Evolutionary conservation across 2,329 filamentous ascomycete species (phyloP), one percentile per base, ranked within the genome.

Genomic region (Penicillium sp.): DNA sequence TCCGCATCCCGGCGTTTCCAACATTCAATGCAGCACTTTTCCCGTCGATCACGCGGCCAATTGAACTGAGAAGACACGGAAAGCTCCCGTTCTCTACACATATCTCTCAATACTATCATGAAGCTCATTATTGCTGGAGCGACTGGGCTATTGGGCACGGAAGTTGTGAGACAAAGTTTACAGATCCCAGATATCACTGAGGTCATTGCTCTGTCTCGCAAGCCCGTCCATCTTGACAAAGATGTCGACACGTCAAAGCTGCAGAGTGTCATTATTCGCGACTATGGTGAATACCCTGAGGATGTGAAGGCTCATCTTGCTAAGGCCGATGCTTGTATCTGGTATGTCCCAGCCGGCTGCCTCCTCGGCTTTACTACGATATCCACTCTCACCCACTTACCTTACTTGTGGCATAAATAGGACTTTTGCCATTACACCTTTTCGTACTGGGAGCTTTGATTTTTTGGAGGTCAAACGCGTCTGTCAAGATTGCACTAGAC

Each of bases 401-500:
- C 32, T 9, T 19, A 13, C 7, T 9, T n/a, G n/a, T n/a, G 23
- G 6, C 5, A n/a, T 23, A 5, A 14, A 18, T 35, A 60, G 58
- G 58, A 52, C 44, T 35, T 53, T 60, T 1, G 34, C 47, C 0
- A 10, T 50, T 6, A 55, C 52, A 6, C 48, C 79, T 74, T 0
- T 59, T 57, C 3, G 73, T 75, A 41, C 56, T 65, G 0, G 67
- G 56, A 11, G 47, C 52, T 0, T 62, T 70, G 47, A 59, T 66
- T 73, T 65, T 56, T 72, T 75, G 0, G 67, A 77, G 14, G 71
- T 75, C 0, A 64, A 67, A 16, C 72, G 70, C 27, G 66, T 81
- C 1, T 81, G 76, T 55, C 69, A 73, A 2, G 74, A 70, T 38
- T 75, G 68, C 51, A 70, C 75, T 0, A 42, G 73, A 3, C 58